Conservation (phyloP, 805 yeast genomes). For the Nakazawaea molendinolei region DNA sequence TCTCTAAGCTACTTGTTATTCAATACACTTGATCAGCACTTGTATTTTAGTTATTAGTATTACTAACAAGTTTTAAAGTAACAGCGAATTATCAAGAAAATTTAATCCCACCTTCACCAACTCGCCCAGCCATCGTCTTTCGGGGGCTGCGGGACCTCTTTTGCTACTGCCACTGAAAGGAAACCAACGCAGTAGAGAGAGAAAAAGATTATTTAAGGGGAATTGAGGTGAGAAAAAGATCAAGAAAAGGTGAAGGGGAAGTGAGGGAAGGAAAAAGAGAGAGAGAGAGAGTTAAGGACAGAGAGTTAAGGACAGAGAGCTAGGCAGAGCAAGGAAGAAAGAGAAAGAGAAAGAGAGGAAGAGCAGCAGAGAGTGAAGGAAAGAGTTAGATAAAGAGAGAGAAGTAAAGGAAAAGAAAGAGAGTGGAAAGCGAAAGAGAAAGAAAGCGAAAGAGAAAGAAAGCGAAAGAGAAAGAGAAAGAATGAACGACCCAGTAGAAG, state of each 20-base stretch:
- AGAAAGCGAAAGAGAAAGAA: neutral
- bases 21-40: too few relatives aligned
- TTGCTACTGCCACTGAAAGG: too few relatives aligned
- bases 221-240: neutral
- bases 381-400: too few relatives aligned
- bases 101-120: too few relatives aligned
- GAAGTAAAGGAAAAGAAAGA: neutral
- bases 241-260: neutral
- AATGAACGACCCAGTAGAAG: conserved; percentile 11
- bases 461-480: neutral
- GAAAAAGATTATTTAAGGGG: neutral
- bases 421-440: neutral
- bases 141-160: too few relatives aligned
- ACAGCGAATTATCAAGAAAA: too few relatives aligned
- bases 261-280: neutral
- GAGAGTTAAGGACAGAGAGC: neutral
- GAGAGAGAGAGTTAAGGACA: neutral
- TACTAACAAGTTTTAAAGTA: too few relatives aligned
- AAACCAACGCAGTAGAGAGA: too few relatives aligned
- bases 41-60: too few relatives aligned
- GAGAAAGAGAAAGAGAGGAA: neutral
- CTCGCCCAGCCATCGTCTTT: too few relatives aligned
- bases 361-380: too few relatives aligned
- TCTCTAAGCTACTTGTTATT: too few relatives aligned
- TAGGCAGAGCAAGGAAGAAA: neutral